phyloP scores from a whole-genome alignment of 768 basidiomycete species.

The Termitomyces sp. region DNA sequence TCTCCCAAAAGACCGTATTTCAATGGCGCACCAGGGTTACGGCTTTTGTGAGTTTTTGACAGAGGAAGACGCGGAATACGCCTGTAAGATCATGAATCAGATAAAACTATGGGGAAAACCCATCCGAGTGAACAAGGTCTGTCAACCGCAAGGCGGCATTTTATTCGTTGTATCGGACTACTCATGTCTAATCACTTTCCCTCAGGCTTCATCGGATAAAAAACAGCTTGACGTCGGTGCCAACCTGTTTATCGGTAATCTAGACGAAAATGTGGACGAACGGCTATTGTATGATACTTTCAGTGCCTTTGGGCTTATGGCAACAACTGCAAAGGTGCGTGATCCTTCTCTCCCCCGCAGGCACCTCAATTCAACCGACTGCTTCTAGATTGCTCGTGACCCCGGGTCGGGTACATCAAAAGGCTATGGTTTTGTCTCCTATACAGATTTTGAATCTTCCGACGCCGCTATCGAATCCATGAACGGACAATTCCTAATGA shows the following conservation, averaged over 20 bases:
- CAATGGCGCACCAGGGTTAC: slow-evolving; percentile 98
- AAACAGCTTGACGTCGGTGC: slow-evolving; percentile 98
- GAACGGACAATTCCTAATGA: slow-evolving; percentile 97
- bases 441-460: slow-evolving; percentile 95
- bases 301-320: slow-evolving; percentile 89
- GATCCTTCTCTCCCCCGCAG: slow-evolving; percentile 5
- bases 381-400: slow-evolving; percentile 81
- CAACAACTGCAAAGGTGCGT: slow-evolving; percentile 81
- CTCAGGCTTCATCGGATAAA: slow-evolving; percentile 93
- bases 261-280: slow-evolving; percentile 96
- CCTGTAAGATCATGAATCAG: slow-evolving; percentile 99
- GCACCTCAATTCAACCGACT: neutral
- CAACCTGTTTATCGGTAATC: slow-evolving; percentile 92
- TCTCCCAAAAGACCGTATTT: slow-evolving; percentile 96
- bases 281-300: slow-evolving; percentile 91
- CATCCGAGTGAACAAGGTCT: slow-evolving; percentile 96
- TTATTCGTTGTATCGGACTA: neutral
- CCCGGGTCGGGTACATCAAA: slow-evolving; percentile 80
- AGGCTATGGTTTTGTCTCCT: slow-evolving; percentile 96
- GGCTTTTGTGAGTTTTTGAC: slow-evolving; percentile 99
- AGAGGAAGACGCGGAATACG: slow-evolving; percentile 99
- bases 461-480: slow-evolving; percentile 95
- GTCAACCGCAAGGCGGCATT: slow-evolving; percentile 19
- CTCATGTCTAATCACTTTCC: slow-evolving; percentile 4
- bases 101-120: slow-evolving; percentile 99